Evolutionary conservation across 2,329 filamentous ascomycete genomes (phyloP).

Genomic region (Teratosphaeria zuluensis): DNA sequence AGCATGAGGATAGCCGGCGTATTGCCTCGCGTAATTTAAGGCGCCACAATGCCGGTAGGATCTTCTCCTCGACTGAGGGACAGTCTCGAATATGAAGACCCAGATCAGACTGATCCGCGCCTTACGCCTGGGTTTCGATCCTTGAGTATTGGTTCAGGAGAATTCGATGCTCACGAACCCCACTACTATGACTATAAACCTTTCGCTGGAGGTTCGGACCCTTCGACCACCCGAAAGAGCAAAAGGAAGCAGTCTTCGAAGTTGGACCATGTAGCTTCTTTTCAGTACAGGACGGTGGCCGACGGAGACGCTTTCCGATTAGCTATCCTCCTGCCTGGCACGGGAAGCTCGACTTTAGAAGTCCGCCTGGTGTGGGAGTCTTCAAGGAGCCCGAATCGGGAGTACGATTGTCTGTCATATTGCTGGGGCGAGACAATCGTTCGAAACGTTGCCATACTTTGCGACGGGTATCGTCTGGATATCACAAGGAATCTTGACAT

Average conservation of each 20-base stretch:
- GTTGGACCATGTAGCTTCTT: slow-evolving; percentile 10
- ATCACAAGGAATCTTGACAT: slow-evolving; percentile 22
- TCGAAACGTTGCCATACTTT: slow-evolving; percentile 16
- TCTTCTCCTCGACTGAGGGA: slow-evolving; percentile 17
- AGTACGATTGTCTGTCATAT: slow-evolving; percentile 20
- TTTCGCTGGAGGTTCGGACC: slow-evolving; percentile 14
- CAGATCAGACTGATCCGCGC: slow-evolving; percentile 16
- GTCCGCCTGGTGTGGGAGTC: slow-evolving; percentile 17
- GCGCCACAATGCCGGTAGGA: slow-evolving; percentile 6
- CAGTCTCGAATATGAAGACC: slow-evolving; percentile 16
- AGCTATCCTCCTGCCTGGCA: slow-evolving; percentile 15
- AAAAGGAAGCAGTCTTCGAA: slow-evolving; percentile 10
- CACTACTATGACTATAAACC: slow-evolving; percentile 11
- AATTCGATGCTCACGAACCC: slow-evolving; percentile 10
- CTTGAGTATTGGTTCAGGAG: slow-evolving; percentile 10
- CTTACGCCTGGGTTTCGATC: slow-evolving; percentile 15
- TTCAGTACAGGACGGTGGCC: slow-evolving; percentile 15
- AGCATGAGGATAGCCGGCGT: no score
- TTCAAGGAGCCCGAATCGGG: slow-evolving; percentile 10
- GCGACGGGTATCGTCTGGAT: slow-evolving; percentile 19
- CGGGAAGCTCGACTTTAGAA: slow-evolving; percentile 10
- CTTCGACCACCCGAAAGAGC: slow-evolving; percentile 8
- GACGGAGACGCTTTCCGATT: slow-evolving; percentile 21
- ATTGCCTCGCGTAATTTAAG: neutral
- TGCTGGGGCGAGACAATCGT: slow-evolving; percentile 17